Evolutionary conservation across 805 yeast species (phyloP), one percentile per base, ranked within the genome.

Genomic region (Saturnispora dispora): DNA sequence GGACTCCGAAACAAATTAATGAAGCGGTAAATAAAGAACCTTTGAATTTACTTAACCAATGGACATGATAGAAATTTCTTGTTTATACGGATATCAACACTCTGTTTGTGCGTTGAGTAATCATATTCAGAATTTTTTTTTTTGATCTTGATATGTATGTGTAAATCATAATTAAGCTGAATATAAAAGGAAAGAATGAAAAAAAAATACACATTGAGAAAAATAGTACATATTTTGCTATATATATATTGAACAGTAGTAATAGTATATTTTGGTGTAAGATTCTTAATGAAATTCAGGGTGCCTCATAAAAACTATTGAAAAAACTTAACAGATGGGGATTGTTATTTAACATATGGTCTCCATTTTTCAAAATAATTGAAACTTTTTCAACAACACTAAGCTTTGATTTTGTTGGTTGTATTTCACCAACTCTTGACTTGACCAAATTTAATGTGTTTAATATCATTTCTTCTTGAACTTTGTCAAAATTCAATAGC

Each of bases 281-380:
- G 33, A 11, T 5, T 11, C 13, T 30, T 11, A 30, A 4, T 5
- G 15, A 30, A 9, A 37, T 20, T 46, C n/a, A 48, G 15, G 54
- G 45, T 5, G 53, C 47, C 30, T 57, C 58, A 46, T 53, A 53
- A 25, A 57, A 58, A 8, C 54, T 49, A 32, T 58, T 59, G 43
- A 62, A 61, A 47, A 59, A 62, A 11, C 61, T 56, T 18, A 62
- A 47, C 13, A 48, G 47, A 11, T 54, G 50, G 5, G 66, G 64
- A 17, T 55, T 48, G 15, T 56, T 49, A 13, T 57, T 44, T 28
- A 62, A 47, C 27, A 55, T 20, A 17, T 58, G 56, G 25, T 57
- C 47, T 36, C 64, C 64, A 56, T 49, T 55, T 25, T 45, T 54
- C 39, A 47, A 56, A 22, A 46, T 58, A 28, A 36, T 46, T 37